phyloP scores from a whole-genome alignment of 2,329 filamentous ascomycete genomes.

The Phyllosticta paracitricarpa region DNA sequence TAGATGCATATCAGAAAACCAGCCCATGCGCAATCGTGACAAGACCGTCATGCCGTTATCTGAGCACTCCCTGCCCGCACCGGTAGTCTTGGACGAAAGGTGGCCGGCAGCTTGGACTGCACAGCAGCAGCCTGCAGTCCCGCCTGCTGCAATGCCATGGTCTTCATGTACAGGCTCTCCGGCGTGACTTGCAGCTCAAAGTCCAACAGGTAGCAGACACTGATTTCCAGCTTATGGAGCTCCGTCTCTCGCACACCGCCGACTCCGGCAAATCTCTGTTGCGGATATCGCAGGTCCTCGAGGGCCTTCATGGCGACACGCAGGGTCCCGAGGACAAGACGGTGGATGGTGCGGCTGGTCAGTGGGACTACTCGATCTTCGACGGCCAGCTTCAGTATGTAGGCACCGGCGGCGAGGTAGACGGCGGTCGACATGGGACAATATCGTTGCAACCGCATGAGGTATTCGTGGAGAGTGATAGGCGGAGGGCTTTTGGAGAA shows the following conservation, averaged over 20 bases:
- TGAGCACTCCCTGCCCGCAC: conserved; percentile 1
- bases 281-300: conserved; percentile 85
- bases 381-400: conserved; percentile 72
- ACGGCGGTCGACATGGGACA: conserved; percentile 92
- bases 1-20: background rate
- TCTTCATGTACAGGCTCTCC: conserved; percentile 25
- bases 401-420: conserved; percentile 79
- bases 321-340: conserved; percentile 72
- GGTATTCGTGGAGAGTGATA: conserved; percentile 74
- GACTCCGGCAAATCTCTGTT: conserved; percentile 73
- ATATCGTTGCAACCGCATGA: conserved; percentile 76
- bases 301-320: conserved; percentile 87
- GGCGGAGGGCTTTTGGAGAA: conserved; percentile 81
- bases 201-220: conserved; percentile 40
- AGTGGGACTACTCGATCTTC: conserved; percentile 67
- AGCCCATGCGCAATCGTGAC: background rate
- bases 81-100: conserved; percentile 23
- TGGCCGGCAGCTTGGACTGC: conserved; percentile 22
- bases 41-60: conserved; percentile 4
- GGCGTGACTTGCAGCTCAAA: conserved; percentile 31
- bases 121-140: conserved; percentile 29
- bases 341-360: conserved; percentile 75
- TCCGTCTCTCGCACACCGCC: conserved; percentile 78
- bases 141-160: conserved; percentile 25
- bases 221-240: conserved; percentile 76